These are phyloP conservation scores for Aspergillus panamensis DNA, from an alignment of 495 filamentous ascomycete species.

Conservation along the genomic window DNA sequence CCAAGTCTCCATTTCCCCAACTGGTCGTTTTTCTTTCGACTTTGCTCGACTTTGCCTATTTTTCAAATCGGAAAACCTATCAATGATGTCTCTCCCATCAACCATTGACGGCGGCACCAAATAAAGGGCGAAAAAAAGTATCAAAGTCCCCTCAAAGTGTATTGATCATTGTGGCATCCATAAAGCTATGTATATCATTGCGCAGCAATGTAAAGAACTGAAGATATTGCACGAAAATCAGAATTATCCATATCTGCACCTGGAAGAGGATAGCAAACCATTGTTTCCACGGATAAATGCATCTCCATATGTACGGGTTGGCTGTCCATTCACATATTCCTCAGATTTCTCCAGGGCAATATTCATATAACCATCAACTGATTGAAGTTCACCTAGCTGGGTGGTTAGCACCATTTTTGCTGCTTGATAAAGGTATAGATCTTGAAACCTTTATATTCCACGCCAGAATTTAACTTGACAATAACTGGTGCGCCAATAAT, in stretches of 20 bases:
- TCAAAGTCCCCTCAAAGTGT: neutral
- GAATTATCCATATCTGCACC: neutral
- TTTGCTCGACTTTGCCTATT: no score
- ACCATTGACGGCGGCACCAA: neutral
- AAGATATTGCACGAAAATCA: neutral
- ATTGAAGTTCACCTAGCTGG: constrained; percentile 77
- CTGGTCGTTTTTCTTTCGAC: no score
- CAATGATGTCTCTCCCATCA: neutral
- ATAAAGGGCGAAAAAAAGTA: neutral
- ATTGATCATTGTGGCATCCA: neutral
- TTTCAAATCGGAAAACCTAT: neutral
- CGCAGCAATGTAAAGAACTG: constrained; percentile 44
- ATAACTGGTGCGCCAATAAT: constrained; percentile 90
- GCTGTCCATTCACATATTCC: constrained; percentile 80
- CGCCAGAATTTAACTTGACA: constrained; percentile 92
- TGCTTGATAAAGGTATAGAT: neutral
- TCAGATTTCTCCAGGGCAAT: constrained; percentile 93
- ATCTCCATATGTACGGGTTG: constrained; percentile 82
- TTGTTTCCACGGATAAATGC: constrained; percentile 97
- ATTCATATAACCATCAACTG: constrained; percentile 99
- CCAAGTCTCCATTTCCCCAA: no score
- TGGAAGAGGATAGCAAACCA: constrained; percentile 48
- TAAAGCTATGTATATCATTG: constrained; percentile 19
- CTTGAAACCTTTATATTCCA: constrained; percentile 84
- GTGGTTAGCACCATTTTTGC: constrained; percentile 8